Base-by-base conservation (phyloP, 2,329 filamentous ascomycete species). In the Colletotrichum trifolii region DNA sequence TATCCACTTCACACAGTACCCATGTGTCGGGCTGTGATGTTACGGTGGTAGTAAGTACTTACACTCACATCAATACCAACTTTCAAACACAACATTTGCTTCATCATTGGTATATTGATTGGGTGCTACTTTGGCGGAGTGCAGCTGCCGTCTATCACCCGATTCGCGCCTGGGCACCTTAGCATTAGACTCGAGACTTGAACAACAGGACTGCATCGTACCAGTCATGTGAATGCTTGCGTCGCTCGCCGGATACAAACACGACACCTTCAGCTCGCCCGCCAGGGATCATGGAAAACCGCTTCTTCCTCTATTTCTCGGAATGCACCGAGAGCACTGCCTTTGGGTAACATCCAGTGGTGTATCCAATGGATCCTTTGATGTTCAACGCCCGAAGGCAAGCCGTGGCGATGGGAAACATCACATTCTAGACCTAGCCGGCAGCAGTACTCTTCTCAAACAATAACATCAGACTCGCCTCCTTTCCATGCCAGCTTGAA, bases 331-430 rank as follows among this genome's bases (percentile, higher is more conserved):
- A 42, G 45, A 65, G 49, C 55, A 67, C 52, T 67, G 12, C 7
- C 15, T 55, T 17, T 17, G 93, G 84, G 68, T 85, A 82, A 72
- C 93, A 94, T 0, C 90, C 92, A 74, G 93, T 91, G 10, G 89
- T 89, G 70, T 94, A 94, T 52, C 91, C 84, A 78, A 94, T 42
- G 34, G 92, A 88, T 42, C 91, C 91, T 34, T 93, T 78, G 38
- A 93, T 89, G 73, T 94, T 91, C 49, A 94, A 87, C 77, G 94
- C 91, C 39, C 90, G 85, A 38, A 93, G 81, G 42, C 91, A 89
- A 4, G 91, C 91, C 3, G 89, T 88, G 6, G 88, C 91, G 48
- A 94, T 81, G 2, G 91, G 91, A 1, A 94, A 82, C 0, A 78
- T 70, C 11, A 86, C 78, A 52, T 82, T 83, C 75, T 64, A 8